Base-by-base conservation (phyloP, 345 rosid species). In the Theobroma cacao region DNA sequence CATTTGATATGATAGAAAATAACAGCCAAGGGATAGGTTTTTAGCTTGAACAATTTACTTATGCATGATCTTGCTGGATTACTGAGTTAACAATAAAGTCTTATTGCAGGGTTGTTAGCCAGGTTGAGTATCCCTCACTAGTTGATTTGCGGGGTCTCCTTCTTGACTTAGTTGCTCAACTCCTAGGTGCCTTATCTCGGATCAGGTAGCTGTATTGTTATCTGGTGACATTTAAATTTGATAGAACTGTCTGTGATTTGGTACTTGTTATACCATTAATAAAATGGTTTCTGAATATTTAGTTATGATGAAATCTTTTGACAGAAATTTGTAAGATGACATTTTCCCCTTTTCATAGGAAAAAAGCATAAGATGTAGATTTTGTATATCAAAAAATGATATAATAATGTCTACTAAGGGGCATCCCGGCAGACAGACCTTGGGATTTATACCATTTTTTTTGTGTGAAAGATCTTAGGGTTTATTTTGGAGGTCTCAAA, bases 91-190 rank as follows among this genome's bases (percentile, higher is more conserved):
- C 74, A 66, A 75, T 84, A 64, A 75, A 20, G 65, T 83, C 72
- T 74, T 64, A 4, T 75, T 84, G 80, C 89, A 96, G 99, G 87
- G 91, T 96, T 87, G 99, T 96, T 74, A 96, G 98, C 88, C 98
- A 96, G 86, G 90, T 94, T 74, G 99, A 96, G 48, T 96, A 96
- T 84, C 99, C 99, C 74, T 96, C 99, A 33, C 85, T 96, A 84
- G 97, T 96, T 77, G 99, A 96, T 89, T 88, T 94, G 87, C 91
- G 99, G 28, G 93, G 99, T 80, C 97, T 96, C 59, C 98, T 96
- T 77, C 88, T 96, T 78, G 98, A 96, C 82, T 84, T 96, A 85
- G 99, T 96, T 80, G 97, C 98, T 78, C 98, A 96, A 82, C 97
- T 96, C 76, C 81, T 96, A 56, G 99, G 99, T 82, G 99, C 98